Evolutionary conservation across 2,329 filamentous ascomycete species (phyloP).

Genomic region (Penicillium brasilianum): DNA sequence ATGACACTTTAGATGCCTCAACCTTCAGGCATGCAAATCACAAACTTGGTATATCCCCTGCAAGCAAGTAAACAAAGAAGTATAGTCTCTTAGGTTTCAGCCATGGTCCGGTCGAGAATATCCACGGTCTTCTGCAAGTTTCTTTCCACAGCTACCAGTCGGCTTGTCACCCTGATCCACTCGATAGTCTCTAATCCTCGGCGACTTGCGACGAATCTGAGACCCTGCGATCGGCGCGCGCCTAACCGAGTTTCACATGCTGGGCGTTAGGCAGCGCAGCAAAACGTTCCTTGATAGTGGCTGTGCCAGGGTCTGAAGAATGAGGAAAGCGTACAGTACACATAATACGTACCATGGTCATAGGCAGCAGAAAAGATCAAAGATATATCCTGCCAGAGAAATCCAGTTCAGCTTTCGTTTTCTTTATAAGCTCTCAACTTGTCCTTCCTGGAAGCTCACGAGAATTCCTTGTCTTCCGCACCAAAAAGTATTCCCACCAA

Average conservation of each 20-base stretch:
- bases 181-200: not conserved
- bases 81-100: not conserved
- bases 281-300: not conserved
- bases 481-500: not conserved
- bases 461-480: not conserved
- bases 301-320: not conserved
- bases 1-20: not conserved
- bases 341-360: not conserved
- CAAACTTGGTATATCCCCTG: not conserved
- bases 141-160: not conserved
- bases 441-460: not conserved
- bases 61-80: constrained; percentile 1
- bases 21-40: not conserved
- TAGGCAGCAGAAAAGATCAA: constrained; percentile 3
- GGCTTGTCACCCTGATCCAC: not conserved
- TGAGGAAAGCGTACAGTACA: not conserved
- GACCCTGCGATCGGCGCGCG: constrained; percentile 4
- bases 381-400: not conserved
- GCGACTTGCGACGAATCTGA: not conserved
- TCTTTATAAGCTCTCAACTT: not conserved
- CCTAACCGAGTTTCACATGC: constrained; percentile 4
- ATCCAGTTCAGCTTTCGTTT: not conserved
- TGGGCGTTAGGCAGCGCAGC: constrained; percentile 2
- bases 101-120: not conserved
- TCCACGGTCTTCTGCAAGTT: not conserved